A percentile compares a stretch with the other conserved stretches of the same genome.
phyloP scores from a whole-genome alignment of 345 rosid genomes.

The Euphorbia pulcherrima region DNA sequence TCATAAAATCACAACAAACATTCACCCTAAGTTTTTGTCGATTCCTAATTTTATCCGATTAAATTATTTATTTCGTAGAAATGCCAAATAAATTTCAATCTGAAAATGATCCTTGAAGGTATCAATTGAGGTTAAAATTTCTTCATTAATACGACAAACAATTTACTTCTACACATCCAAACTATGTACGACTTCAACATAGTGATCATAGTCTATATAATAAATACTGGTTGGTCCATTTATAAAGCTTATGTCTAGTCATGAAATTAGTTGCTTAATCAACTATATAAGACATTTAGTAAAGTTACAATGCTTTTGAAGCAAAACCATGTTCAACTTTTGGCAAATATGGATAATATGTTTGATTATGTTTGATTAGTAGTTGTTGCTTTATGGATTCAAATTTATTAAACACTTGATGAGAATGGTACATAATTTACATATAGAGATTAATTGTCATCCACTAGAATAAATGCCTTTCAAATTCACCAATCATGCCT shows the following conservation, averaged over 20 bases:
- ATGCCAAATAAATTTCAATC: too few relatives aligned
- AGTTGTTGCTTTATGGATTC: conserved; percentile 5
- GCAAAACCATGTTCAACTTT: not conserved
- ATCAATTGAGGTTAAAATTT: too few relatives aligned
- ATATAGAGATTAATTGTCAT: conserved; percentile 4
- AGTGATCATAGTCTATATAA: not conserved
- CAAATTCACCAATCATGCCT: conserved; percentile 13
- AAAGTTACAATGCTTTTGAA: conserved; percentile 11
- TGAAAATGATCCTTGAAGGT: too few relatives aligned
- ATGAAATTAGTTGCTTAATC: conserved; percentile 1
- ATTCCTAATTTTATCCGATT: too few relatives aligned
- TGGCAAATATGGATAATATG: not conserved
- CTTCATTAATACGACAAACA: too few relatives aligned
- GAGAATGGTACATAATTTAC: not conserved
- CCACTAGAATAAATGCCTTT: conserved; percentile 12
- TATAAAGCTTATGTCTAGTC: conserved; percentile 3
- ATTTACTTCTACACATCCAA: too few relatives aligned
- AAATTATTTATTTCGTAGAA: too few relatives aligned
- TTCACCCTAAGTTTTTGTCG: too few relatives aligned
- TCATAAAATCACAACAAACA: too few relatives aligned
- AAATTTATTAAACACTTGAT: conserved; percentile 6
- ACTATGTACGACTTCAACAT: too few relatives aligned
- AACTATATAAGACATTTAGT: not conserved
- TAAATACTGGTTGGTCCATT: conserved; percentile 3
- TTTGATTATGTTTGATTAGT: conserved; percentile 5